phyloP scores from a whole-genome alignment of 1,284 basidiomycete genomes.

The Rhizoctonia solani region DNA sequence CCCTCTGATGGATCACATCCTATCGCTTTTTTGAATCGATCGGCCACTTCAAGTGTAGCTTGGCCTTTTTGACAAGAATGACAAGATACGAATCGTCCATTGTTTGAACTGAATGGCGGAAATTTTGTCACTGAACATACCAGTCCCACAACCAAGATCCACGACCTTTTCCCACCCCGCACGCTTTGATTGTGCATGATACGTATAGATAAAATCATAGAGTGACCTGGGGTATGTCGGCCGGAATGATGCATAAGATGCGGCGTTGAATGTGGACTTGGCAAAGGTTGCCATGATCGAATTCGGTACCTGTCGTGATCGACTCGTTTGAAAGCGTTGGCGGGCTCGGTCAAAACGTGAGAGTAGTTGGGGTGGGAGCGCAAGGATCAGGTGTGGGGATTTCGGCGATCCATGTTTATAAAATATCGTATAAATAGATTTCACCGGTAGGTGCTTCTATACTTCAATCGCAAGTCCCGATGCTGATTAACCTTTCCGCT shows the following conservation, averaged over 20 bases:
- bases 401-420: not conserved
- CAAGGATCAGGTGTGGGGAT: not conserved
- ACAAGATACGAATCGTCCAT: not conserved
- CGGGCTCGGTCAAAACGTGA: not conserved
- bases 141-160: conserved; percentile 84
- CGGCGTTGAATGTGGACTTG: conserved; percentile 63
- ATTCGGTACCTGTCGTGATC: not conserved
- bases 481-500: not conserved
- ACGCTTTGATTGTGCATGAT: conserved; percentile 48
- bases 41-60: conserved; percentile 64
- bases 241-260: conserved; percentile 64
- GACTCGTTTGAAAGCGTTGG: not conserved
- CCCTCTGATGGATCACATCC: conserved; percentile 73
- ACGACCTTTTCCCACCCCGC: conserved; percentile 61
- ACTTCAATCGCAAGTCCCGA: not conserved
- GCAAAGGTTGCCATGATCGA: conserved; percentile 67
- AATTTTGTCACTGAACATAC: conserved; percentile 46
- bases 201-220: conserved; percentile 63
- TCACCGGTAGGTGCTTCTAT: too few relatives aligned
- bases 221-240: conserved; percentile 70
- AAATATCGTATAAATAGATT: too few relatives aligned
- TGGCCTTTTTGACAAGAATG: conserved; percentile 52
- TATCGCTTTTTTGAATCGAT: conserved; percentile 61
- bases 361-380: too few relatives aligned
- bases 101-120: not conserved